phyloP scores from a whole-genome alignment of 331 rosid species.

The Arachis monticola region DNA sequence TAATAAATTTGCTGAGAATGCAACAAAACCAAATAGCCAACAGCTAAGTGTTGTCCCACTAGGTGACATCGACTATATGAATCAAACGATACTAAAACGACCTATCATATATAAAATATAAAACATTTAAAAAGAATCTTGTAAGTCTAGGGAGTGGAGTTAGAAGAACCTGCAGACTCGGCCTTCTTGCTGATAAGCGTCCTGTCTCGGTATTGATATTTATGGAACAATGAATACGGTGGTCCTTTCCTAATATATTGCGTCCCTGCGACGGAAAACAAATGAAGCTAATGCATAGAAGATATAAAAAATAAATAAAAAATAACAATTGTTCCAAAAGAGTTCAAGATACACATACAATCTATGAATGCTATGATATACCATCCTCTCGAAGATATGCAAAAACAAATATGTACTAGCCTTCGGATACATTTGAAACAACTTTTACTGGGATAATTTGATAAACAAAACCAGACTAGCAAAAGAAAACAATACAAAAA shows the following conservation, averaged over 20 bases:
- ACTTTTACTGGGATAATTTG: not conserved
- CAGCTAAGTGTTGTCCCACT: not conserved
- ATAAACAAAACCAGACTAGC: slow-evolving; percentile 18
- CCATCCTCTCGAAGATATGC: not conserved
- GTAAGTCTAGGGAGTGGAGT: slow-evolving; percentile 8
- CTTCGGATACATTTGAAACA: slow-evolving; percentile 7
- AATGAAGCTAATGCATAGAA: slow-evolving; percentile 19
- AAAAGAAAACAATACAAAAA: not conserved
- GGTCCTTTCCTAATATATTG: slow-evolving; percentile 77
- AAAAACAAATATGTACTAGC: slow-evolving; percentile 12
- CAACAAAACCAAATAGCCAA: slow-evolving; percentile 2
- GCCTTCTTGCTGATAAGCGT: slow-evolving; percentile 91
- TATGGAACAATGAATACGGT: slow-evolving; percentile 81
- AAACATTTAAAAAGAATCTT: slow-evolving; percentile 14
- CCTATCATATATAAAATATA: not conserved
- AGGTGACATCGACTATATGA: too few species aligned
- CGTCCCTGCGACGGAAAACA: slow-evolving; percentile 61
- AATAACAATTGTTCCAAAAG: not conserved
- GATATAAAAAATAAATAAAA: not conserved
- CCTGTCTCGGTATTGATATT: slow-evolving; percentile 94
- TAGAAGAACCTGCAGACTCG: slow-evolving; percentile 75
- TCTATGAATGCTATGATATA: not conserved
- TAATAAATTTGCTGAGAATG: slow-evolving; percentile 7
- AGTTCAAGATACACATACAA: not conserved
- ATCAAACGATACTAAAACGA: too few species aligned